These are phyloP conservation scores for Byssothecium circinans DNA, from an alignment of 2,329 filamentous ascomycete genomes.

Conservation along the genomic window DNA sequence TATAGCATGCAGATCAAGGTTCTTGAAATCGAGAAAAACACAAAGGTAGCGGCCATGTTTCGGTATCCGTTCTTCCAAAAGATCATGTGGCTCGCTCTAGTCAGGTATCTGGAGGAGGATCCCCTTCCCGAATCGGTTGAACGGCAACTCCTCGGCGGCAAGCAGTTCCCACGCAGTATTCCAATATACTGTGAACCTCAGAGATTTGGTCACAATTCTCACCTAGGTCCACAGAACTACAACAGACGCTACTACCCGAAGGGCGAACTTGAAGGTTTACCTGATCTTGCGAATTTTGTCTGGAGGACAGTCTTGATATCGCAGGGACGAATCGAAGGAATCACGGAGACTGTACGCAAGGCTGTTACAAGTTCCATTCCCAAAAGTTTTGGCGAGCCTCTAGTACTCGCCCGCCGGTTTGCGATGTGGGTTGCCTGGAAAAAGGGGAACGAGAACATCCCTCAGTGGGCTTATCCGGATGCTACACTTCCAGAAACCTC, in stretches of 20 bases:
- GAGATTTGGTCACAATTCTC: constrained; percentile 54
- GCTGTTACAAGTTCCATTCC: constrained; percentile 65
- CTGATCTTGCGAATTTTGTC: constrained; percentile 62
- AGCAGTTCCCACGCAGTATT: constrained; percentile 57
- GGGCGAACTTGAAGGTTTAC: constrained; percentile 62
- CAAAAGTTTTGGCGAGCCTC: constrained; percentile 62
- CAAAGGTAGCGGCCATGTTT: constrained; percentile 66
- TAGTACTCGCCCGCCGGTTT: constrained; percentile 62
- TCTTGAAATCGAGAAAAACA: constrained; percentile 67
- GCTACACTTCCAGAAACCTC: constrained; percentile 51
- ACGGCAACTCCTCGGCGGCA: constrained; percentile 58
- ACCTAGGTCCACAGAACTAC: constrained; percentile 56
- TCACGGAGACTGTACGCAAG: constrained; percentile 60
- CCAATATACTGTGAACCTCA: constrained; percentile 63
- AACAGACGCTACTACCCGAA: constrained; percentile 65
- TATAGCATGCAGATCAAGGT: constrained; percentile 69
- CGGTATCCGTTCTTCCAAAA: constrained; percentile 70
- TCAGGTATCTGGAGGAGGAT: constrained; percentile 66
- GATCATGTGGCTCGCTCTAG: constrained; percentile 68
- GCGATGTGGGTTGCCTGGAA: constrained; percentile 70
- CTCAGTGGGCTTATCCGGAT: constrained; percentile 63
- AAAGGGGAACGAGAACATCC: constrained; percentile 63
- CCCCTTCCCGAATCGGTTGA: constrained; percentile 61
- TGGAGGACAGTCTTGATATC: constrained; percentile 65
- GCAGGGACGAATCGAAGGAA: constrained; percentile 62